phyloP scores from a whole-genome alignment of 2,329 filamentous ascomycete species.

The Triangularia setosa region DNA sequence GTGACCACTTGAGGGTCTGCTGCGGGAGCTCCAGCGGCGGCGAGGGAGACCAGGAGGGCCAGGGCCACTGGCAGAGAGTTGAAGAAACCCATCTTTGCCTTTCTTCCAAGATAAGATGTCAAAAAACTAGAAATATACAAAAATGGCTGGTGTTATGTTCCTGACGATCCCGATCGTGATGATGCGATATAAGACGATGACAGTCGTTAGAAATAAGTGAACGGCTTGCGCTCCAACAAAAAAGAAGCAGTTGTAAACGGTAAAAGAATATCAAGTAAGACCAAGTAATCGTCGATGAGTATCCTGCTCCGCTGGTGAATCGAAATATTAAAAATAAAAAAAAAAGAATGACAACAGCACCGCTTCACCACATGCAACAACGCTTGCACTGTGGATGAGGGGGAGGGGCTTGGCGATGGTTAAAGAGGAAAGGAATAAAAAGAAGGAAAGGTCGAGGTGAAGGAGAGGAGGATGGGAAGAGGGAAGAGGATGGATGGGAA shows the following conservation, averaged over 20 bases:
- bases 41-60: neutral
- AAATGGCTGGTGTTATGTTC: neutral
- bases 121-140: conserved; percentile 6
- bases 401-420: conserved; percentile 3
- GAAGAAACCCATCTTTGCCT: conserved; percentile 4
- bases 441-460: neutral
- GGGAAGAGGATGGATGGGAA: neutral
- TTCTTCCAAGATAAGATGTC: neutral
- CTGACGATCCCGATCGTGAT: neutral
- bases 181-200: neutral
- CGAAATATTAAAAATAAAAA: conserved; percentile 2
- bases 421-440: conserved; percentile 1
- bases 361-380: conserved; percentile 7
- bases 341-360: conserved; percentile 9
- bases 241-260: neutral
- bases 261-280: neutral
- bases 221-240: conserved; percentile 9
- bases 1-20: neutral
- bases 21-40: neutral
- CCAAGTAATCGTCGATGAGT: conserved; percentile 4
- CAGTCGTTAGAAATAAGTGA: neutral
- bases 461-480: neutral
- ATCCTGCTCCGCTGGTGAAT: conserved; percentile 6
- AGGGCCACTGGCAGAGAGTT: neutral
- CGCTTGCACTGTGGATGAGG: neutral